Conservation (phyloP, 179 eudicot species). For the Dionaea muscipula region DNA sequence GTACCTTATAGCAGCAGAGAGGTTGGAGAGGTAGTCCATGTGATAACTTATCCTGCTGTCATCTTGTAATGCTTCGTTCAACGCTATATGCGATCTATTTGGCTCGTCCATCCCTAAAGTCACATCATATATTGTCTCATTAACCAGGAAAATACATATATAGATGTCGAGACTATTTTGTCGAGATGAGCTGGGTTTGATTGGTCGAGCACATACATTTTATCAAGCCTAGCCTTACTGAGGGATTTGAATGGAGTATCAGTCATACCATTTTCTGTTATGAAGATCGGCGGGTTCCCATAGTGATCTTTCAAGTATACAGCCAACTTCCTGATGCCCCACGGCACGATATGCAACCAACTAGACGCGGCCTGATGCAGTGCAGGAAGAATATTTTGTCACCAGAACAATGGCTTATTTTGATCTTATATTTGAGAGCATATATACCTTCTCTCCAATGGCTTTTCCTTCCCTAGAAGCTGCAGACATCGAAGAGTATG, state of each 20-base stretch:
- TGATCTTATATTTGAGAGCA: no score
- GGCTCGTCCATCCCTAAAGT: constrained; percentile 78
- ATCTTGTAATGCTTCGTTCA: constrained; percentile 64
- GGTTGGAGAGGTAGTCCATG: constrained; percentile 81
- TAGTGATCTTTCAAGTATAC: constrained; percentile 52
- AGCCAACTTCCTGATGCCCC: constrained; percentile 70
- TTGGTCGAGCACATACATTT: no score
- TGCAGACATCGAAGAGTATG: constrained; percentile 14
- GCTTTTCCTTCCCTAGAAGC: constrained; percentile 62
- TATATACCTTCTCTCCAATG: constrained; percentile 67
- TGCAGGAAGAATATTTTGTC: neutral
- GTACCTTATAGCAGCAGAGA: constrained; percentile 87
- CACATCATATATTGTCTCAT: neutral
- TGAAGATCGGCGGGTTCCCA: constrained; percentile 54
- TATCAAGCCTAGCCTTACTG: neutral
- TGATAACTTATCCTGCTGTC: constrained; percentile 66
- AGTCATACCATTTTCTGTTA: constrained; percentile 77
- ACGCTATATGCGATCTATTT: constrained; percentile 25
- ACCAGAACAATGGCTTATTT: constrained; percentile 2
- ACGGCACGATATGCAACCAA: constrained; percentile 90
- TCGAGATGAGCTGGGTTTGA: no score
- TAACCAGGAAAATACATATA: no score
- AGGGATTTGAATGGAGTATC: neutral
- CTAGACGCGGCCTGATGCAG: constrained; percentile 59
- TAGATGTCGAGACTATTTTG: no score